Conservation (phyloP, 805 yeast species). For the Wickerhamiella kurtzmanii region DNA sequence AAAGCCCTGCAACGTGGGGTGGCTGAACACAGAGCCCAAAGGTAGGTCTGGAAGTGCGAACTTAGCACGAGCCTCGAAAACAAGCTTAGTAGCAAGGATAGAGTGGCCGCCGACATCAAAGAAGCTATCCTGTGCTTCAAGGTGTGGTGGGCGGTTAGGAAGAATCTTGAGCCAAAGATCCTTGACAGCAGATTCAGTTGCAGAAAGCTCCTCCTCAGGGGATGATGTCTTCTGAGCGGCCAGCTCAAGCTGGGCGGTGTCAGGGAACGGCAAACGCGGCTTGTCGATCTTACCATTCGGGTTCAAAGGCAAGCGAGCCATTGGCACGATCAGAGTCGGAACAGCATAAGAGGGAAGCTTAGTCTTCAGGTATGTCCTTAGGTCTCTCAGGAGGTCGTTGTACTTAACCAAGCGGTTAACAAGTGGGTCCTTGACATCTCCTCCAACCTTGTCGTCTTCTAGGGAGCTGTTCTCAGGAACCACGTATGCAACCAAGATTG, state of each 20-base stretch:
- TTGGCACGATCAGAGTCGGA: conserved; percentile 82
- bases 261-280: conserved; percentile 93
- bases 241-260: conserved; percentile 64
- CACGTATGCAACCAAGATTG: conserved; percentile 76
- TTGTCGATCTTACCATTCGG: conserved; percentile 98
- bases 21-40: conserved; percentile 75
- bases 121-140: conserved; percentile 73
- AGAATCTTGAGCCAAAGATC: conserved; percentile 77
- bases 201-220: conserved; percentile 28
- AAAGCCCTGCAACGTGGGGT: conserved; percentile 72
- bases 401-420: conserved; percentile 69
- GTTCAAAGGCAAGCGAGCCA: conserved; percentile 75
- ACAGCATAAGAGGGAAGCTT: conserved; percentile 88
- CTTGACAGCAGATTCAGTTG: conserved; percentile 51
- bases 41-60: conserved; percentile 66
- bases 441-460: conserved; percentile 34
- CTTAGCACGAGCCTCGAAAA: conserved; percentile 73
- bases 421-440: conserved; percentile 38
- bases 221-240: conserved; percentile 41
- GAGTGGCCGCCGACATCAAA: conserved; percentile 98
- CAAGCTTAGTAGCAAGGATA: conserved; percentile 92
- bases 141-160: conserved; percentile 71
- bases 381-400: conserved; percentile 62
- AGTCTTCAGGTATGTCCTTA: conserved; percentile 70
- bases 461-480: conserved; percentile 57